Evolutionary conservation across 495 filamentous ascomycete species (phyloP), one percentile per base, ranked within the genome.

Genomic region (Hyaloscypha finlandica): DNA sequence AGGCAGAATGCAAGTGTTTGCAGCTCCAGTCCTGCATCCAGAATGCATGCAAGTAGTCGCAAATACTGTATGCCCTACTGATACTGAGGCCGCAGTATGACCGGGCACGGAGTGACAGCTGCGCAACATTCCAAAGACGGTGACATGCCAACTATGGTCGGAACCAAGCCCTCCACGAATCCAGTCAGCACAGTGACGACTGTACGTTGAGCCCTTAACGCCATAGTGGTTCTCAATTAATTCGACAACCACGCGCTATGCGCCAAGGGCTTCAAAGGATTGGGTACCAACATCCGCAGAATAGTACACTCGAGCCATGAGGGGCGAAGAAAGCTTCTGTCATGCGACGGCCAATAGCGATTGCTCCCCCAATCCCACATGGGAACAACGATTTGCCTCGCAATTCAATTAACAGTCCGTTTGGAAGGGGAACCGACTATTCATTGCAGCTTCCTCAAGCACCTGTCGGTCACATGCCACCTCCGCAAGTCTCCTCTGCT

Each of bases 401-500:
- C 12, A 12, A 37, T 37, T 6, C 35, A 6, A 37, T 37, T 37
- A 6, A 37, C 3, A 25, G 25, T 25, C 25, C 1, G 25, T 25
- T 25, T 25, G 25, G 25, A 25, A 25, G 25, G 25, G 25, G 25
- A 25, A 25, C 25, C 25, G 25, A 25, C 25, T 25, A 2, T 25
- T 25, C 25, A 25, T 37, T 37, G 35, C 35, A 37, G 35, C 61
- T 60, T 2, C 62, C 67, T 1, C 25, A 61, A 62, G 8, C 1
- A 62, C 0, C 30, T 61, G n/a, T 55, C 62, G 16, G 57, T 65
- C 16, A 62, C 62, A 14, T 35, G 65, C 61, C 35, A 69, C 37
- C 51, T 70, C 32, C 52, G 67, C 31, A 37, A 48, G 4, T 59
- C 59, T 42, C 59, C 68, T 19, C 4, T 30, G 14, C 20, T 63